These are phyloP conservation scores for Nemophila menziesii DNA, from an alignment of 257 asterid species.

Conservation along the genomic window DNA sequence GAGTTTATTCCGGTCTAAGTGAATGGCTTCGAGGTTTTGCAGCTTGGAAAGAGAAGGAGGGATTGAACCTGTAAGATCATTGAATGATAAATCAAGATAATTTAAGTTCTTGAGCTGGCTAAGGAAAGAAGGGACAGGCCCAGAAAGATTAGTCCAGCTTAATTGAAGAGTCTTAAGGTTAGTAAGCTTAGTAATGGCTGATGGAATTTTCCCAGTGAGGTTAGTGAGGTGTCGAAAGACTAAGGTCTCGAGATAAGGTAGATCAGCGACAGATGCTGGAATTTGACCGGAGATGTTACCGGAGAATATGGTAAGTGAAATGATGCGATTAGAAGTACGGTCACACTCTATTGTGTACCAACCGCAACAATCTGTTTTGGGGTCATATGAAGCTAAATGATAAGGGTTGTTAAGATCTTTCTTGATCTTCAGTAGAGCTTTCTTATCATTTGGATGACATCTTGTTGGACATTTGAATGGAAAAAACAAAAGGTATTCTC, in stretches of 20 bases:
- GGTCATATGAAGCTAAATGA: conserved; percentile 39
- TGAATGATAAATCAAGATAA: conserved; percentile 26
- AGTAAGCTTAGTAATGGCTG: conserved; percentile 16
- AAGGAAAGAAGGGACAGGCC: conserved; percentile 30
- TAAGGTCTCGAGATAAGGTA: conserved; percentile 21
- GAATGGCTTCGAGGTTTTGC: conserved; percentile 18
- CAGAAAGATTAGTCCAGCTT: conserved; percentile 20
- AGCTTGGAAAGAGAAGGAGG: conserved; percentile 30
- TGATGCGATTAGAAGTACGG: conserved; percentile 31
- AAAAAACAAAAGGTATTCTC: too few relatives aligned
- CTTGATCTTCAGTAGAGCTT: conserved; percentile 40
- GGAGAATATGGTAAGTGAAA: conserved; percentile 12
- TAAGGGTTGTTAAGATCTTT: conserved; percentile 35
- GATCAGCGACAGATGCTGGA: conserved; percentile 35
- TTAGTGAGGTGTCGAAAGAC: conserved; percentile 11
- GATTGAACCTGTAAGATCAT: conserved; percentile 31
- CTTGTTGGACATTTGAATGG: too few relatives aligned
- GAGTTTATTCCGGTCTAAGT: conserved; percentile 37
- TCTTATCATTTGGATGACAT: conserved; percentile 55
- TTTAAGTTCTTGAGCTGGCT: conserved; percentile 22
- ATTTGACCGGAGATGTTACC: conserved; percentile 37
- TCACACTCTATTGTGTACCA: conserved; percentile 39
- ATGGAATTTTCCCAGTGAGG: conserved; percentile 28
- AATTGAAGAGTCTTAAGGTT: conserved; percentile 19
- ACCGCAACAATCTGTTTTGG: conserved; percentile 41